Base-by-base conservation (phyloP, 192 early-diverging fungal species). In the Backusella westeae region DNA sequence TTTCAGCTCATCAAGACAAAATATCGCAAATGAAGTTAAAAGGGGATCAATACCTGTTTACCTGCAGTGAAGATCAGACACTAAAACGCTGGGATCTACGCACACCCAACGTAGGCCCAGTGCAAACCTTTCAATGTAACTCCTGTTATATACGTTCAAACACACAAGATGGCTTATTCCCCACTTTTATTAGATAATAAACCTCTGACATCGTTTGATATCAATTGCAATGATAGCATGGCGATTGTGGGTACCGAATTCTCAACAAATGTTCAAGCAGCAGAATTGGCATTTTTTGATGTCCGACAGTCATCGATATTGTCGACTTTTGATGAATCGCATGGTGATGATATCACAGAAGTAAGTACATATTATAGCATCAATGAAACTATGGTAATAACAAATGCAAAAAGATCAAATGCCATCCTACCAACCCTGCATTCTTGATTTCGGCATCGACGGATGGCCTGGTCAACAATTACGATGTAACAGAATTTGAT, bases 391-490 rank as follows among this genome's bases (percentile, higher is more conserved):
- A 12, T 44, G 21, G 14, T 39, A 26, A 41, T 53, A 46, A 23
- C 3, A n/a, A 53, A 76, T 26, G 12, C 5, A 44, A 71, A 41
- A 34, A 46, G 80, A 81, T 94, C 41, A 85, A 91, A 68, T 94
- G 90, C 80, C 89, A 91, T 63, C 89, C 89, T 29, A 82, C 67
- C 34, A 77, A 78, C 19, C 65, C 86, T 4, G 74, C 77, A 12
- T 85, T 85, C n/a, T 72, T 95, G n/a, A 82, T 94, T 46, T 89
- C 91, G 0, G 91, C 87, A 29, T 91, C 94, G 3, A 89, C 89
- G 1, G 94, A 95, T 78, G 93, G 94, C 32, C 74, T 92, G 76
- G 76, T 96, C 77, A 95, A 92, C 86, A 84, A 93, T 73, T 94
- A 91, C 86, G 89, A 92, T 84, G 67, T 89, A 46, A 80, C 82